These are phyloP conservation scores for Sinapis alba DNA, from an alignment of 441 rosid genomes.

Conservation along the genomic window DNA sequence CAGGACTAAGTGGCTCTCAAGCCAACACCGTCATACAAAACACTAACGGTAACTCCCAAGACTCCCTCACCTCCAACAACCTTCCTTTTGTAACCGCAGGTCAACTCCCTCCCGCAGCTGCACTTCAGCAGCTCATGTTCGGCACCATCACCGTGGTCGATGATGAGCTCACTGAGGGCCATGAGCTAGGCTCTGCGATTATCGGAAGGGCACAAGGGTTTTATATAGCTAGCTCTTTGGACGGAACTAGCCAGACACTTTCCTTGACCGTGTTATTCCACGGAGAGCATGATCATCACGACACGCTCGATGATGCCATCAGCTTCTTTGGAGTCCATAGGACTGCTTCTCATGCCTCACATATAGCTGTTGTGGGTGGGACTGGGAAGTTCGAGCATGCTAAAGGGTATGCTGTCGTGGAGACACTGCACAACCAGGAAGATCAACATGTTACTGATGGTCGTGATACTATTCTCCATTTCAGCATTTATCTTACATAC, in stretches of 20 bases:
- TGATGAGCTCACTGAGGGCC: conserved; percentile 60
- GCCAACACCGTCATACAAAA: conserved; percentile 47
- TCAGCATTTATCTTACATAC: conserved; percentile 51
- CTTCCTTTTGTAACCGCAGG: conserved; percentile 66
- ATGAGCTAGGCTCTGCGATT: conserved; percentile 54
- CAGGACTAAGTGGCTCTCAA: conserved; percentile 58
- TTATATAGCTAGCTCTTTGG: conserved; percentile 61
- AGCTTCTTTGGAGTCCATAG: conserved; percentile 70
- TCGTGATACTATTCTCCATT: conserved; percentile 55
- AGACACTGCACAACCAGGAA: conserved; percentile 47
- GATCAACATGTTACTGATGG: conserved; percentile 63
- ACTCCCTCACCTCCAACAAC: conserved; percentile 37
- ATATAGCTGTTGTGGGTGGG: conserved; percentile 61
- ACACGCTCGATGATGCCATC: conserved; percentile 41
- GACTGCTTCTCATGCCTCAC: conserved; percentile 50
- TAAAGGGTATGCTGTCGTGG: conserved; percentile 58
- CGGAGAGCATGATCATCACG: conserved; percentile 37
- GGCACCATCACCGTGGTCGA: conserved; percentile 62
- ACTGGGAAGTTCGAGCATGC: conserved; percentile 60
- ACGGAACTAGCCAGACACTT: conserved; percentile 62
- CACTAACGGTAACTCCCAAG: conserved; percentile 43
- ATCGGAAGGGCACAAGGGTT: conserved; percentile 66
- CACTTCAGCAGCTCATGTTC: conserved; percentile 63
- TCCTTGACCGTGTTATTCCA: conserved; percentile 53
- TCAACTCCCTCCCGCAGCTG: conserved; percentile 56